Evolutionary conservation across 345 rosid genomes (phyloP).

Genomic region (Pugionium cornutum): DNA sequence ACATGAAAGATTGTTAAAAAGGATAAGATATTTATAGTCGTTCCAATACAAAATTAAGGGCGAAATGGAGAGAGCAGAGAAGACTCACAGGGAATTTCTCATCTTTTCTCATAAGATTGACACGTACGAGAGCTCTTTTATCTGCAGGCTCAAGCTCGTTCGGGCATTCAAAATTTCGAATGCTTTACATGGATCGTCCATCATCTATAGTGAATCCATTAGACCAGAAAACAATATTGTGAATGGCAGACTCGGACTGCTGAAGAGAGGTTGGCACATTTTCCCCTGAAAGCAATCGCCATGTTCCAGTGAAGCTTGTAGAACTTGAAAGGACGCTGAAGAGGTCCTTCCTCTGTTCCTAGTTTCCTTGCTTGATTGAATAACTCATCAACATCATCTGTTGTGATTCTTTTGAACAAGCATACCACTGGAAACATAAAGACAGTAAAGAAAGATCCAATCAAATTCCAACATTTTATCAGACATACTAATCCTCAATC

Average conservation of each 20-base stretch:
- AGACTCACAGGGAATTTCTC: constrained; percentile 70
- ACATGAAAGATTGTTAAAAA: not conserved
- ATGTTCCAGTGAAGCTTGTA: constrained; percentile 77
- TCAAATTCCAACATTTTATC: not conserved
- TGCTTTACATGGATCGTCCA: constrained; percentile 94
- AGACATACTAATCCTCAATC: not conserved
- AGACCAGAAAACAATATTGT: constrained; percentile 84
- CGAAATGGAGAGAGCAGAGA: constrained; percentile 18
- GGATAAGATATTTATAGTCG: not conserved
- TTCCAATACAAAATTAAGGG: not conserved
- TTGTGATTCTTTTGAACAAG: constrained; percentile 67
- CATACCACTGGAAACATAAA: constrained; percentile 68
- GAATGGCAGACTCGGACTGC: constrained; percentile 72
- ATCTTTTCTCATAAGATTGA: constrained; percentile 78
- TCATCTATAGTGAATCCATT: constrained; percentile 89
- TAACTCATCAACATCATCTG: constrained; percentile 87
- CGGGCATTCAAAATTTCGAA: constrained; percentile 91
- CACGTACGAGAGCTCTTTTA: constrained; percentile 76
- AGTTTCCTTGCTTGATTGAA: constrained; percentile 84
- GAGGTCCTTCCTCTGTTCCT: constrained; percentile 89
- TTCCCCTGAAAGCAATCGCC: constrained; percentile 85
- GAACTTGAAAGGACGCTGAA: constrained; percentile 77
- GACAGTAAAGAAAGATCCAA: constrained; percentile 10
- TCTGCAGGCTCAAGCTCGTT: constrained; percentile 93
- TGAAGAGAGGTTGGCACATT: constrained; percentile 69